Base-by-base conservation (phyloP, 768 basidiomycete species). In the Fomitopsis serialis region DNA sequence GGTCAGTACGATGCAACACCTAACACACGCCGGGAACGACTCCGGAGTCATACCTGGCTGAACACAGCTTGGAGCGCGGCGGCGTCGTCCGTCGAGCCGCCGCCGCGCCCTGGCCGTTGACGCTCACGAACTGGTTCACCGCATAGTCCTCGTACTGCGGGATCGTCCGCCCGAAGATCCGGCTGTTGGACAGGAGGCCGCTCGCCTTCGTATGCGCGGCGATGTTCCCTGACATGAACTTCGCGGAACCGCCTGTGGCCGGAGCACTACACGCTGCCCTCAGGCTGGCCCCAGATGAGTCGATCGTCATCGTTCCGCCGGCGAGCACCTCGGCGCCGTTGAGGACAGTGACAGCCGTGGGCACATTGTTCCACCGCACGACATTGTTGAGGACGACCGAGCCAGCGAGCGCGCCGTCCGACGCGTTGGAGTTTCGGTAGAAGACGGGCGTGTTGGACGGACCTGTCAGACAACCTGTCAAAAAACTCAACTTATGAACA, bases 31-130 rank as follows among this genome's bases (percentile, higher is more conserved):
- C n/a, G n/a, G n/a, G n/a, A n/a, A n/a, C n/a, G n/a, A n/a, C n/a
- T n/a, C n/a, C n/a, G n/a, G n/a, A n/a, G n/a, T n/a, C 37, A 17
- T 15, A 81, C 87, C 71, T 79, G 68, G 48, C 76, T 62, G 54
- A 92, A 78, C 17, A 88, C 71, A 3, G 73, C 71, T 57, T 82
- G 75, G 21, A 92, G 70, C 13, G 84, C 86, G 29, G 71, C 73
- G 0, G 89, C 89, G 63, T 92, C 89, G 64, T 92, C 89, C 3
- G 86, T 85, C 23, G 63, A 62, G 17, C 90, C 89, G 60, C 91
- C 88, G 44, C 90, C 89, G 88, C 89, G 21, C 88, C 90, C 50
- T 82, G 62, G 54, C 78, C 78, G 58, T 78, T 83, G 37, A 86
- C 88, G 61, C 85, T 88, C 48, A 89, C 78, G 61, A 92, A 81